Conservation (phyloP, 2,329 filamentous ascomycete genomes). For the Aspergillus glaucus region DNA sequence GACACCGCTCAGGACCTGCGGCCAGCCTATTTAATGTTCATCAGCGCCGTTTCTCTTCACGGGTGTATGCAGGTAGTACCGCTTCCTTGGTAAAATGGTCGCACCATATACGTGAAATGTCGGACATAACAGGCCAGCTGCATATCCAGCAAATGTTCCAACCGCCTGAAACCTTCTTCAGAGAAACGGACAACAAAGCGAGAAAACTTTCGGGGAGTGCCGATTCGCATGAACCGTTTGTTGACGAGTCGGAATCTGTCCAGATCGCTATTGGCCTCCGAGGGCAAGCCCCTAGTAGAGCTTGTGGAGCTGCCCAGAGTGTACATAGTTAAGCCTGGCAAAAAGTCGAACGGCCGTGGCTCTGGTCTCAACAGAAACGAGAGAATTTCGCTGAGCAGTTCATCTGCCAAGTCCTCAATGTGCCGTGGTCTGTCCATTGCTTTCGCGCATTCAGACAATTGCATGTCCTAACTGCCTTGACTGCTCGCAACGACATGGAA, state of each 20-base stretch:
- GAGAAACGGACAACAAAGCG: constrained; percentile 34
- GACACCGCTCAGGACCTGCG: constrained; percentile 16
- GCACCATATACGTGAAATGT: constrained; percentile 36
- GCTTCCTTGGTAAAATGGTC: constrained; percentile 35
- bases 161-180: constrained; percentile 26
- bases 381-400: constrained; percentile 29
- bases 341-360: constrained; percentile 7
- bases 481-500: constrained; percentile 29
- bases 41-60: constrained; percentile 16
- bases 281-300: constrained; percentile 1
- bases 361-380: constrained; percentile 22
- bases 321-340: neutral
- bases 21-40: constrained; percentile 22
- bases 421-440: constrained; percentile 27
- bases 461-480: constrained; percentile 24
- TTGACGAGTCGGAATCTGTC: constrained; percentile 37
- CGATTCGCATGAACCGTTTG: constrained; percentile 35
- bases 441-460: constrained; percentile 24
- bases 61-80: constrained; percentile 23
- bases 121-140: constrained; percentile 32
- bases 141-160: constrained; percentile 31
- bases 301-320: neutral
- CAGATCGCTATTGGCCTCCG: constrained; percentile 20
- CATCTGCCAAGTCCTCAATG: constrained; percentile 32
- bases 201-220: constrained; percentile 34